phyloP scores from a whole-genome alignment of 2,329 filamentous ascomycete genomes.

The Periconia digitata region DNA sequence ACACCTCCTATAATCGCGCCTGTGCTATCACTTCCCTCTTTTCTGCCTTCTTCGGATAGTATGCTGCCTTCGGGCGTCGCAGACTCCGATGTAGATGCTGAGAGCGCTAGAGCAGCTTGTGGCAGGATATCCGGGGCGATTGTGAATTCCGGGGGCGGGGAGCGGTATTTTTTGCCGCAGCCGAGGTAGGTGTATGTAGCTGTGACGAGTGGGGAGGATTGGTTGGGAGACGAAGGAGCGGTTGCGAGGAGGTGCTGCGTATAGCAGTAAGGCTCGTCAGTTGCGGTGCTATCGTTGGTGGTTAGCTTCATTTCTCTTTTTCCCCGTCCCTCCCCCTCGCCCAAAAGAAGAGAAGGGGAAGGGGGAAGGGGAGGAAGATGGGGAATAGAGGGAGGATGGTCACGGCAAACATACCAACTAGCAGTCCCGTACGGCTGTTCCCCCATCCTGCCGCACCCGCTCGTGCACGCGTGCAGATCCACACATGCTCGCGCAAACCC shows the following conservation, averaged over 20 bases:
- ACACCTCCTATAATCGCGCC: neutral
- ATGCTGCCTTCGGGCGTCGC: neutral
- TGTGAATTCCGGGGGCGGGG: neutral
- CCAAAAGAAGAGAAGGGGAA: too few species aligned
- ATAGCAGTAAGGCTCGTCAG: neutral
- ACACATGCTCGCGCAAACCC: neutral
- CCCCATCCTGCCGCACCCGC: neutral
- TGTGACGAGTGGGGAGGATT: neutral
- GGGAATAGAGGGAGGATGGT: neutral
- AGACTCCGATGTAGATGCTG: too few species aligned
- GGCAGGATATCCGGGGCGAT: neutral
- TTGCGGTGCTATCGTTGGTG: neutral
- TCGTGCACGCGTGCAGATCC: neutral
- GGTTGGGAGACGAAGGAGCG: neutral
- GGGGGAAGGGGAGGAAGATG: neutral
- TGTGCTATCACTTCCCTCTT: neutral
- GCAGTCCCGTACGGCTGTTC: neutral
- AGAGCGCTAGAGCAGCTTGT: too few species aligned
- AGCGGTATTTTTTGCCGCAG: neutral
- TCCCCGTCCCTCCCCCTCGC: too few species aligned
- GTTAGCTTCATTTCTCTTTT: neutral
- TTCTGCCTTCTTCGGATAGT: too few species aligned
- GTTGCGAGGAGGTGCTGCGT: neutral
- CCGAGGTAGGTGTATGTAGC: neutral
- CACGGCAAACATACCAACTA: neutral